These are phyloP conservation scores for Penicillium sp. DNA, from an alignment of 2,329 filamentous ascomycete genomes.

Conservation along the genomic window DNA sequence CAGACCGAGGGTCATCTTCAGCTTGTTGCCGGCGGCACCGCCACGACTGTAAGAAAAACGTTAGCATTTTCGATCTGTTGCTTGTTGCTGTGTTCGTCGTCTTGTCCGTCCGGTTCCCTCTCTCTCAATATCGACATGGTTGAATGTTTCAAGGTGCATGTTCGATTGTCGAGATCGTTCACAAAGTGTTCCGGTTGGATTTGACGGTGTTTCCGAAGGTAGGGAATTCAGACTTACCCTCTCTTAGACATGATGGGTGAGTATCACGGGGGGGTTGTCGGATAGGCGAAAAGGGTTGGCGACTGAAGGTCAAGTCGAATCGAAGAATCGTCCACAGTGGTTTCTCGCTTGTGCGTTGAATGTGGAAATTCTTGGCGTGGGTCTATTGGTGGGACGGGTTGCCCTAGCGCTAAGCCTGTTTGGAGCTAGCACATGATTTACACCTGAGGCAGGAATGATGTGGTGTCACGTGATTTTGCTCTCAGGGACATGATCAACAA, in stretches of 20 bases:
- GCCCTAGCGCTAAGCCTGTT: conserved; percentile 41
- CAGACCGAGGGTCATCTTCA: conserved; percentile 99
- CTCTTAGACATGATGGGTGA: conserved; percentile 52
- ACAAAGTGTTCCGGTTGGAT: conserved; percentile 11
- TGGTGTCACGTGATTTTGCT: conserved; percentile 6
- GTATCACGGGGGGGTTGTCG: conserved; percentile 41
- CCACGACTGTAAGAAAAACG: conserved; percentile 54
- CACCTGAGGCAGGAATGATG: conserved; percentile 5
- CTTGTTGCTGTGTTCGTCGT: neutral
- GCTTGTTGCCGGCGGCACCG: conserved; percentile 98
- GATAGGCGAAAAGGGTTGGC: conserved; percentile 37
- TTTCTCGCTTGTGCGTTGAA: conserved; percentile 47
- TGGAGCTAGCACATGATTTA: conserved; percentile 7
- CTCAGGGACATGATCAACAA: neutral
- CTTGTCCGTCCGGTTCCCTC: neutral
- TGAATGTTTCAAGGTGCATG: conserved; percentile 8
- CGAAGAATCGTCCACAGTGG: conserved; percentile 30
- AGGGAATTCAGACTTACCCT: conserved; percentile 43
- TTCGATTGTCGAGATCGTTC: conserved; percentile 15
- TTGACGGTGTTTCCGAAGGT: neutral
- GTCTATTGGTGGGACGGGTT: conserved; percentile 27
- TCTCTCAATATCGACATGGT: conserved; percentile 11
- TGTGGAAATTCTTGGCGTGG: conserved; percentile 44
- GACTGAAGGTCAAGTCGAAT: conserved; percentile 31
- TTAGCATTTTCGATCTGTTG: conserved; percentile 19